Conservation (phyloP, 176 grass and related monocot species). For the Alloteropsis semialata region DNA sequence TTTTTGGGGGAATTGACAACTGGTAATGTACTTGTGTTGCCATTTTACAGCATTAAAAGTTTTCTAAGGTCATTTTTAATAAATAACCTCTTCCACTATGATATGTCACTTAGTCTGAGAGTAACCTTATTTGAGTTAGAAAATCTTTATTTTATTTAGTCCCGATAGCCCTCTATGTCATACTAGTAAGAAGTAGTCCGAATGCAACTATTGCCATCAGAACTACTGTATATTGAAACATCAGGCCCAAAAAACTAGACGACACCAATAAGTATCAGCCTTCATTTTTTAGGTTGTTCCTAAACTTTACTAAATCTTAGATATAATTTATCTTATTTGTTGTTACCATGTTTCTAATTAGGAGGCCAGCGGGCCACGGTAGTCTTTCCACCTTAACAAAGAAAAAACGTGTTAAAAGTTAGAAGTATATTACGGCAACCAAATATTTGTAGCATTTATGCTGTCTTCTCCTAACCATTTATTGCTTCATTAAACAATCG, state of each 20-base stretch:
- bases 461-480: not conserved
- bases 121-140: not conserved
- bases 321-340: not conserved
- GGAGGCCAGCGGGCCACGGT: not conserved
- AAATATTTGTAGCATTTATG: not conserved
- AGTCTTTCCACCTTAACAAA: not conserved
- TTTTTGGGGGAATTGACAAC: constrained; percentile 72
- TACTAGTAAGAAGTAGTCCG: not conserved
- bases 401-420: not conserved
- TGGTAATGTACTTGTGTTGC: constrained; percentile 35
- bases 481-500: not conserved
- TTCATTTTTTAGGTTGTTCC: not conserved
- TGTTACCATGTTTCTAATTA: not conserved
- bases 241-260: not conserved
- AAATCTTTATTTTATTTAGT: not conserved
- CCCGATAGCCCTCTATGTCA: not conserved
- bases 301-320: not conserved
- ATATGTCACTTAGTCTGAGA: not conserved
- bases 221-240: not conserved
- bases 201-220: not conserved
- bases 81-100: not conserved
- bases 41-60: not conserved
- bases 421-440: not conserved
- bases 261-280: not conserved
- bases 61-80: not conserved